These are phyloP conservation scores for Fusarium armeniacum DNA, from an alignment of 2,329 filamentous ascomycete genomes.

Conservation along the genomic window DNA sequence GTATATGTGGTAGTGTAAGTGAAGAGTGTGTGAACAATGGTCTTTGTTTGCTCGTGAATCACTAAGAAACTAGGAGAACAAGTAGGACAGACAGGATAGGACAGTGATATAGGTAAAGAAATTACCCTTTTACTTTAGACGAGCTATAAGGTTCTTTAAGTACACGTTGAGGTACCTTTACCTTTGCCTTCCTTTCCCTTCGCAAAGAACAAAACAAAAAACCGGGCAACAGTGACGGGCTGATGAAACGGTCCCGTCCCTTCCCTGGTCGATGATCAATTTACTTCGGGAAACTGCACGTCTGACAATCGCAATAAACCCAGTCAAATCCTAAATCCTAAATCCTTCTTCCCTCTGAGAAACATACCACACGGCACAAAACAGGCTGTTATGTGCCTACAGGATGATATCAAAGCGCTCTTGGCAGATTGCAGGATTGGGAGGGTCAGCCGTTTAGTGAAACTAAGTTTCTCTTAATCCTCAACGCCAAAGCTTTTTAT, in stretches of 20 bases:
- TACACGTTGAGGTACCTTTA: not conserved
- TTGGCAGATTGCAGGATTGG: constrained; percentile 11
- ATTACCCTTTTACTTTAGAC: not conserved
- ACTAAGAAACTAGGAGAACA: constrained; percentile 1
- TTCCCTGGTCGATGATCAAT: constrained; percentile 25
- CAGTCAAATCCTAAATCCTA: constrained; percentile 6
- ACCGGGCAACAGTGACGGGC: constrained; percentile 28
- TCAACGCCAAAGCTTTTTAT: constrained; percentile 1
- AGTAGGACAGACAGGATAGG: not conserved
- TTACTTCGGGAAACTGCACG: constrained; percentile 10
- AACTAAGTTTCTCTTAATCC: constrained; percentile 6
- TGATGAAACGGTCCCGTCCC: constrained; percentile 27
- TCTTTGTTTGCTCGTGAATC: constrained; percentile 20
- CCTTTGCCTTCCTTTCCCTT: not conserved
- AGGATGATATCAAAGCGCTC: constrained; percentile 8
- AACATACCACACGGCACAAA: not conserved
- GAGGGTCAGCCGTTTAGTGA: not conserved
- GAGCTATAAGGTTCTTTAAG: constrained; percentile 21
- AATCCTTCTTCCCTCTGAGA: not conserved
- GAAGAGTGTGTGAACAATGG: constrained; percentile 18
- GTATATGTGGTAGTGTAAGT: constrained; percentile 2
- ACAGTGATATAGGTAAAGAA: constrained; percentile 4
- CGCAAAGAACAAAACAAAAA: constrained; percentile 20
- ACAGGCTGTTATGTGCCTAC: not conserved
- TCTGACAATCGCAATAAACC: constrained; percentile 31